Evolutionary conservation across 1,284 basidiomycete species (phyloP).

Genomic region (Microbotryomycetes sp.): DNA sequence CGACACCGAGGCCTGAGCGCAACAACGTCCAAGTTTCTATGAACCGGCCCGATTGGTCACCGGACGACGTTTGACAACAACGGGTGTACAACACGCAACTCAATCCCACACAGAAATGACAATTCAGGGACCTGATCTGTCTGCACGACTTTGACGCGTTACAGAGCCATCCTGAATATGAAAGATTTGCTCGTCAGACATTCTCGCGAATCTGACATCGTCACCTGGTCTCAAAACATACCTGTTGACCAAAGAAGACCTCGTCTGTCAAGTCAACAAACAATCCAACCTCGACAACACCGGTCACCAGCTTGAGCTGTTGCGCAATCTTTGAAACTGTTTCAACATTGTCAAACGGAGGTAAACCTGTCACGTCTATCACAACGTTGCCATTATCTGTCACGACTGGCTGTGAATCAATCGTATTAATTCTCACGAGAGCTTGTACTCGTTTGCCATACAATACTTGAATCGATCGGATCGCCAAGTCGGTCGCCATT

Average conservation of each 20-base stretch:
- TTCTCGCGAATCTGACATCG: too few species aligned
- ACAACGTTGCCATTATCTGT: constrained; percentile 86
- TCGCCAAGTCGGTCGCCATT: neutral
- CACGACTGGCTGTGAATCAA: constrained; percentile 71
- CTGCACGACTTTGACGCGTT: too few species aligned
- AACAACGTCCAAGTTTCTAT: neutral
- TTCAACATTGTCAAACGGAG: neutral
- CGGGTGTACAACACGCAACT: too few species aligned
- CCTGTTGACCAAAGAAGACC: constrained; percentile 75
- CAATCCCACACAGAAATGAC: too few species aligned
- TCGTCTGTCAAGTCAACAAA: constrained; percentile 87
- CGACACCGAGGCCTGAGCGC: neutral
- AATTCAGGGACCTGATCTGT: too few species aligned
- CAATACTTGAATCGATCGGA: too few species aligned
- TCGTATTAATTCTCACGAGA: constrained; percentile 64
- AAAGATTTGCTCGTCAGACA: too few species aligned
- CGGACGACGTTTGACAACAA: too few species aligned
- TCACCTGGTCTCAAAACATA: too few species aligned
- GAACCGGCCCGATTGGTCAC: neutral
- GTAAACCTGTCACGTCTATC: constrained; percentile 64
- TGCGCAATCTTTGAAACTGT: constrained; percentile 51
- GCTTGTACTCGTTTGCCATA: neutral
- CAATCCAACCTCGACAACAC: constrained; percentile 91
- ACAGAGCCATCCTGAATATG: too few species aligned
- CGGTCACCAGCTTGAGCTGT: constrained; percentile 54